Percentiles rank a stretch among this genome's conserved stretches.
Conservation (phyloP, 352 stramenopile species). For the Phytophthora pini region DNA sequence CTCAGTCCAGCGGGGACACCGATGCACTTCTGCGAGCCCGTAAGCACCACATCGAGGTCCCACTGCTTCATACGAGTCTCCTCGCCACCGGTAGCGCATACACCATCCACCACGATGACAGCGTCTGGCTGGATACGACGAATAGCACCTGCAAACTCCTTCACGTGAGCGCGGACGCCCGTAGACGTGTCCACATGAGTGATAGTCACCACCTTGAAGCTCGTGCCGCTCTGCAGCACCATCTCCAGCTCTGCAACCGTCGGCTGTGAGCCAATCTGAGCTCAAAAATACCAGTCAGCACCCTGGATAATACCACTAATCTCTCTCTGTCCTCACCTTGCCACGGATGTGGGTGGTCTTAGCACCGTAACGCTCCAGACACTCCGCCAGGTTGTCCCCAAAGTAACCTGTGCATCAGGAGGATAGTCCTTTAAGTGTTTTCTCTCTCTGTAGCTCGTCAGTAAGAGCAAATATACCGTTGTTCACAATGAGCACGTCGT, state of each 20-base stretch:
- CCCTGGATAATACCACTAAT: neutral
- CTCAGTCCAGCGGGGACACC: constrained; percentile 73
- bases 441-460: neutral
- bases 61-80: constrained; percentile 84
- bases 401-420: constrained; percentile 61
- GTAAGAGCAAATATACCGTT: constrained; percentile 40
- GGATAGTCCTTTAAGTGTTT: neutral
- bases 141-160: constrained; percentile 62
- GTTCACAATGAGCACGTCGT: constrained; percentile 77
- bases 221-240: constrained; percentile 41
- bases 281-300: constrained; percentile 6
- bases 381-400: constrained; percentile 73
- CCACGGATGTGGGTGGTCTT: constrained; percentile 65
- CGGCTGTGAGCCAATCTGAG: constrained; percentile 62
- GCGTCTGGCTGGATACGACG: constrained; percentile 66
- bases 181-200: constrained; percentile 85
- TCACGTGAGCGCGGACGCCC: constrained; percentile 65
- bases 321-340: constrained; percentile 29
- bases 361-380: constrained; percentile 72
- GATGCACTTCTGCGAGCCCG: constrained; percentile 82
- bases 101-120: constrained; percentile 72
- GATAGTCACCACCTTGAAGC: constrained; percentile 77
- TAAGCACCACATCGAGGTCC: constrained; percentile 83
- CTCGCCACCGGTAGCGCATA: constrained; percentile 74
- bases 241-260: constrained; percentile 55